Base-by-base conservation (phyloP, 2,329 filamentous ascomycete species). In the Bipolaris gigantea region DNA sequence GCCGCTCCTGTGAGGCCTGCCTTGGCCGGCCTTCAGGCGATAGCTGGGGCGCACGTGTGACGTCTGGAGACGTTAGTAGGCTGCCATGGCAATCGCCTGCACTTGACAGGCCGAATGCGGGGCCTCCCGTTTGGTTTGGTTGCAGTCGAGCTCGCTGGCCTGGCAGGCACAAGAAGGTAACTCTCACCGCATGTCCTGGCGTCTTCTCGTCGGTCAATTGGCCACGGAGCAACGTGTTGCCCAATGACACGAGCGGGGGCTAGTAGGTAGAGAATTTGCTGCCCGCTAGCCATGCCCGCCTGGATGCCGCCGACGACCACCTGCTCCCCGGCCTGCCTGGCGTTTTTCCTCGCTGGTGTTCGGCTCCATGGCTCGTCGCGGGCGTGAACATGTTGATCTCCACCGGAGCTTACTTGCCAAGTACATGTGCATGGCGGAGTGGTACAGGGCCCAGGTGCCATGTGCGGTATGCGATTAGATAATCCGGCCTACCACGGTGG, bases 181-280 rank as follows among this genome's bases (percentile, higher is more conserved):
- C 53, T 54, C 42, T 46, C 50, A 59, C 60, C 60, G 60, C 58
- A 50, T 40, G 48, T 45, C 45, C 32, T 33, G 13, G n/a, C 10
- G 1, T 23, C 15, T 34, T 2, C 33, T 34, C 15, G 33, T 15
- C 33, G 5, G 33, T 34, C 33, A 8, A 40, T 40, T 40, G 21
- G 38, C 11, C 9, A 15, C 13, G 21, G 13, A n/a, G 19, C 38
- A 13, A 1, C 13, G 6, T 10, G 18, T 27, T 16, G 47, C 47
- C 40, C 23, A 54, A 45, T 45, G 35, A 38, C 5, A 4, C 35
- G 3, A 13, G 15, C 34, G 41, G 21, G 25, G 30, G 40, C 39
- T 40, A 19, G n/a, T n/a, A n/a, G n/a, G n/a, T 42, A 16, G 33
- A 39, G 35, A 39, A 43, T 52, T 53, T 44, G 51, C 46, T 50